Evolutionary conservation across 768 basidiomycete genomes (phyloP).

Genomic region (Lyophyllum shimeji): DNA sequence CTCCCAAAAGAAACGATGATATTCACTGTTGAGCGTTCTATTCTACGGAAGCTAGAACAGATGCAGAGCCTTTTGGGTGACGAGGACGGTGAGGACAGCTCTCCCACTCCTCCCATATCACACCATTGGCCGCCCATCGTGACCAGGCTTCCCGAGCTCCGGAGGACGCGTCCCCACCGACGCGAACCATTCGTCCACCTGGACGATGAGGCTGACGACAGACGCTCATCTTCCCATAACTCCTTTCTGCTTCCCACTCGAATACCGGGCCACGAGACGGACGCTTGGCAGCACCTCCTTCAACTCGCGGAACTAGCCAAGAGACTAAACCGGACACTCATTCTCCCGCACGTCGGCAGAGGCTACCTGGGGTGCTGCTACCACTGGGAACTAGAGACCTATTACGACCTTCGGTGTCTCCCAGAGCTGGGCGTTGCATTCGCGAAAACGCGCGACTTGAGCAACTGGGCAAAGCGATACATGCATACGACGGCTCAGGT

Average conservation of each 20-base stretch:
- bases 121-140: conserved; percentile 31
- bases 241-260: conserved; percentile 50
- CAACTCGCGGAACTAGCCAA: conserved; percentile 51
- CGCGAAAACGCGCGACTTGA: background rate
- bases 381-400: conserved; percentile 45
- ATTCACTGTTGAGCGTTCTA: conserved; percentile 24
- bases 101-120: background rate
- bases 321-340: conserved; percentile 52
- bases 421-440: background rate
- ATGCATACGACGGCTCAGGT: conserved; percentile 33
- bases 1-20: background rate
- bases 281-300: conserved; percentile 53
- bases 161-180: background rate
- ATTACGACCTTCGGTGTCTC: conserved; percentile 41
- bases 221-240: conserved; percentile 22
- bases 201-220: background rate
- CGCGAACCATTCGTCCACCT: too few species aligned
- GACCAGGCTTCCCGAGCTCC: conserved; percentile 31
- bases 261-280: conserved; percentile 59
- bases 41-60: conserved; percentile 25
- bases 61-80: conserved; percentile 18
- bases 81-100: background rate
- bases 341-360: conserved; percentile 60
- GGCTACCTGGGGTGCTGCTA: conserved; percentile 54
- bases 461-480: conserved; percentile 31